Percentiles rank a stretch among this genome's conserved stretches.
These are phyloP conservation scores for Calamus simplicifolius DNA, from an alignment of 176 grass and related monocot species.

Conservation along the genomic window DNA sequence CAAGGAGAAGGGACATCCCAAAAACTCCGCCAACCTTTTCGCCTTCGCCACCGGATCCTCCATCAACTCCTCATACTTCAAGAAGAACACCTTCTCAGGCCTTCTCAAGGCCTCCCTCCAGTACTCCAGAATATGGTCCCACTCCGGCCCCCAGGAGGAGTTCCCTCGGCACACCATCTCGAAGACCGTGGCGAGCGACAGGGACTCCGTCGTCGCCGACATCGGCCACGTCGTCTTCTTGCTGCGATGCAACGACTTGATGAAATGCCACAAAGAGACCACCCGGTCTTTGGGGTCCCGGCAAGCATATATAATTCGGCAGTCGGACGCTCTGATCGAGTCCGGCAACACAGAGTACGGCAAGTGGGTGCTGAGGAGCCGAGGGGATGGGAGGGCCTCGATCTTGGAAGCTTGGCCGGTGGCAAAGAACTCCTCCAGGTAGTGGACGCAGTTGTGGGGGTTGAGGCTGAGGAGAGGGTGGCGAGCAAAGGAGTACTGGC, in stretches of 20 bases:
- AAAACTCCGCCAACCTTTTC: constrained; percentile 22
- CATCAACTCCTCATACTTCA: constrained; percentile 38
- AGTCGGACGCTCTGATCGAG: constrained; percentile 13
- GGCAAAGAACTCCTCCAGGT: constrained; percentile 15
- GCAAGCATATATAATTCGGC: constrained; percentile 41
- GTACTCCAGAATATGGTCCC: constrained; percentile 38
- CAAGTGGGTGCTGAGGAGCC: constrained; percentile 30
- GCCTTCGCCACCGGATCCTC: constrained; percentile 7
- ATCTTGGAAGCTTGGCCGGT: background rate
- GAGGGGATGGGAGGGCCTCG: constrained; percentile 26
- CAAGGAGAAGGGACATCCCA: constrained; percentile 29
- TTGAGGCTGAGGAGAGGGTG: constrained; percentile 37
- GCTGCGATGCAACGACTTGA: background rate
- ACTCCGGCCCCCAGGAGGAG: constrained; percentile 23
- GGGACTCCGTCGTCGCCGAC: background rate
- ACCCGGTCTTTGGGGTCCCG: constrained; percentile 52
- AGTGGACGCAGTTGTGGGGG: constrained; percentile 31
- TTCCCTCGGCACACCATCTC: constrained; percentile 25
- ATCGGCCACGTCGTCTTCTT: constrained; percentile 6
- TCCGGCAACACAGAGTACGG: constrained; percentile 21
- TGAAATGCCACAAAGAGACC: constrained; percentile 37
- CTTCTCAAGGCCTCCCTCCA: constrained; percentile 28
- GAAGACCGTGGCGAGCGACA: constrained; percentile 1
- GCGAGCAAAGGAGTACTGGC: background rate
- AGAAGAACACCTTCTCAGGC: constrained; percentile 32